Percentiles rank a stretch among this genome's conserved stretches.
phyloP scores from a whole-genome alignment of 805 yeast species.

The Saturnispora silvae region DNA sequence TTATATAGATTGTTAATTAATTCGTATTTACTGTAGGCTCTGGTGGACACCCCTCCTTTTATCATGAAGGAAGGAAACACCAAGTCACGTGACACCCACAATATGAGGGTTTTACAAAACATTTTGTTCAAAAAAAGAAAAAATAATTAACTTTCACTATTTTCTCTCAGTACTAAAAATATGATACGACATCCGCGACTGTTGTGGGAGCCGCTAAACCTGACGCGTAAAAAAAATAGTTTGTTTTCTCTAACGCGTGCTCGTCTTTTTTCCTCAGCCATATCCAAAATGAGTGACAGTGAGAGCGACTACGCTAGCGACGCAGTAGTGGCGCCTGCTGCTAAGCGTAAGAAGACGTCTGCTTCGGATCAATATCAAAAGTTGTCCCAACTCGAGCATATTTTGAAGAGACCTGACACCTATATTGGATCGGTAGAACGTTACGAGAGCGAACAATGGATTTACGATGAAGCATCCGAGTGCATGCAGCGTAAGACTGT shows the following conservation, averaged over 20 bases:
- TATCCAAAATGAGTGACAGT: constrained; percentile 4
- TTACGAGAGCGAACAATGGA: constrained; percentile 76
- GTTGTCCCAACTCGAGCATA: constrained; percentile 91
- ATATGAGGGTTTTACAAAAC: too few species aligned
- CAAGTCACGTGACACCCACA: too few species aligned
- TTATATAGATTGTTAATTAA: too few species aligned
- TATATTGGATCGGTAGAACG: constrained; percentile 92
- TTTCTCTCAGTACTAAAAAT: too few species aligned
- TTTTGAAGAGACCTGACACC: constrained; percentile 93
- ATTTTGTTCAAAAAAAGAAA: too few species aligned
- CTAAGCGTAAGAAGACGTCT: constrained; percentile 8
- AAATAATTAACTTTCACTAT: too few species aligned
- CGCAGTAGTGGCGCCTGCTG: not conserved
- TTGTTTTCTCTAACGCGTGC: not conserved
- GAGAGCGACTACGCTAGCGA: constrained; percentile 6
- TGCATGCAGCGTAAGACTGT: constrained; percentile 53
- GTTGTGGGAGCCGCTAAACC: too few species aligned
- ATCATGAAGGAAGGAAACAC: too few species aligned
- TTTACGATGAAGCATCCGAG: constrained; percentile 54
- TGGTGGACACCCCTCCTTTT: too few species aligned
- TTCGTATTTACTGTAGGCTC: too few species aligned
- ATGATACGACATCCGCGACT: too few species aligned
- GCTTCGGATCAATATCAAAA: constrained; percentile 80
- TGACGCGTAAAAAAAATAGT: constrained; percentile 1
- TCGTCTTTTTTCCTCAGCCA: not conserved